Evolutionary conservation across 108 stramenopile species (phyloP).

Genomic region (Pelagomonas calceolata): DNA sequence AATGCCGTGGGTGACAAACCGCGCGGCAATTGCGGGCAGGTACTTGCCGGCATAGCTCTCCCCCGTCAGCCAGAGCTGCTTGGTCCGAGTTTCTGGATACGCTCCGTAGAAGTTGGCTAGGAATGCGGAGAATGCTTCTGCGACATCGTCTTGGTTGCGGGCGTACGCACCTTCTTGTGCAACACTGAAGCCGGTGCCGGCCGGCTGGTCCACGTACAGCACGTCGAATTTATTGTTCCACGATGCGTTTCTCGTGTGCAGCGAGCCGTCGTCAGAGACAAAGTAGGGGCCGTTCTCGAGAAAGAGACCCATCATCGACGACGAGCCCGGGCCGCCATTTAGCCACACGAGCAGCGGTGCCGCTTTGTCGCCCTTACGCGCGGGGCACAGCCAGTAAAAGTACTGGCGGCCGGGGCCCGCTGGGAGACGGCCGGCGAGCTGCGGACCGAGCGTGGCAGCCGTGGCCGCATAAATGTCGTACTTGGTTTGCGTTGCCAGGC

Average conservation of each 20-base stretch:
- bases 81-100: constrained; percentile 61
- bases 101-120: constrained; percentile 72
- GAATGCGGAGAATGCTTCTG: constrained; percentile 86
- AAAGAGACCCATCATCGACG: constrained; percentile 72
- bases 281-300: constrained; percentile 98
- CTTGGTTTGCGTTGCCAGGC: too few species aligned
- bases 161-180: constrained; percentile 76
- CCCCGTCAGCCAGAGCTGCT: constrained; percentile 37
- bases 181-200: constrained; percentile 89
- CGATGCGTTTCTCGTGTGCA: too few species aligned
- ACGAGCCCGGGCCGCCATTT: constrained; percentile 52
- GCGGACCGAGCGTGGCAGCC: too few species aligned
- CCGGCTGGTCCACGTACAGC: constrained; percentile 92
- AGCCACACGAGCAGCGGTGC: constrained; percentile 39
- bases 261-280: too few species aligned
- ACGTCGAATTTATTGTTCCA: constrained; percentile 92
- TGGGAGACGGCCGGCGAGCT: too few species aligned
- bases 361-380: too few species aligned
- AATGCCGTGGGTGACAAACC: too few species aligned
- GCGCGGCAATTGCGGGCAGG: constrained; percentile 72
- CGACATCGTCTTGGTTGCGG: constrained; percentile 73
- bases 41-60: constrained; percentile 91
- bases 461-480: too few species aligned
- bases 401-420: too few species aligned
- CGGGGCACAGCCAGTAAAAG: constrained; percentile 38